Conservation (phyloP, 164 flowering plant genomes). For the Vitis cinerea region DNA sequence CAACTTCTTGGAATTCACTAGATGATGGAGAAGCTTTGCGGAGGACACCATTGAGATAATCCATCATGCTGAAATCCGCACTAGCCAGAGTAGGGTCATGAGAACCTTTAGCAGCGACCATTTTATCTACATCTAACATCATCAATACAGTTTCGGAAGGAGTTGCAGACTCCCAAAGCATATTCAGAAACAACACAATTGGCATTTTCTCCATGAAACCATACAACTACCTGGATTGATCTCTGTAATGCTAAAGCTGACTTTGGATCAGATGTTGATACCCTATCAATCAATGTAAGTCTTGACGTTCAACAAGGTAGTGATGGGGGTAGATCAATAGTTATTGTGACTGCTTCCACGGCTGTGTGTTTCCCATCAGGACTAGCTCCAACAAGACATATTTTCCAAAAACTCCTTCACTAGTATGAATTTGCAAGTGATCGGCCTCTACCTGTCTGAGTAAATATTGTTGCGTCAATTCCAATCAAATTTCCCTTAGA, state of each 20-base stretch:
- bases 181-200: constrained; percentile 99
- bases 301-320: constrained; percentile 88
- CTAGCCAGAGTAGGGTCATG: constrained; percentile 19
- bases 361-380: constrained; percentile 98
- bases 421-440: too few species aligned
- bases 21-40: constrained; percentile 46
- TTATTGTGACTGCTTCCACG: constrained; percentile 95
- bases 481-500: too few species aligned
- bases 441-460: too few species aligned
- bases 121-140: constrained; percentile 99
- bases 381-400: constrained; percentile 99
- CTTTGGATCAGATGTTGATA: constrained; percentile 97
- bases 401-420: constrained; percentile 27
- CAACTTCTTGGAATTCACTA: constrained; percentile 69
- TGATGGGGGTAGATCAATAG: constrained; percentile 97
- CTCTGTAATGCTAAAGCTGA: constrained; percentile 93
- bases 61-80: too few species aligned
- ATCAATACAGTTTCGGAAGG: constrained; percentile 98
- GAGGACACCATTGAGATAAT: background rate
- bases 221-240: constrained; percentile 96
- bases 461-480: too few species aligned
- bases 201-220: constrained; percentile 99
- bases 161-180: constrained; percentile 98
- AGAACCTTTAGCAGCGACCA: constrained; percentile 99
- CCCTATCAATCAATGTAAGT: constrained; percentile 76